Evolutionary conservation across 1,284 basidiomycete species (phyloP), one percentile per base, ranked within the genome.

Genomic region (Neolentinus lepideus): DNA sequence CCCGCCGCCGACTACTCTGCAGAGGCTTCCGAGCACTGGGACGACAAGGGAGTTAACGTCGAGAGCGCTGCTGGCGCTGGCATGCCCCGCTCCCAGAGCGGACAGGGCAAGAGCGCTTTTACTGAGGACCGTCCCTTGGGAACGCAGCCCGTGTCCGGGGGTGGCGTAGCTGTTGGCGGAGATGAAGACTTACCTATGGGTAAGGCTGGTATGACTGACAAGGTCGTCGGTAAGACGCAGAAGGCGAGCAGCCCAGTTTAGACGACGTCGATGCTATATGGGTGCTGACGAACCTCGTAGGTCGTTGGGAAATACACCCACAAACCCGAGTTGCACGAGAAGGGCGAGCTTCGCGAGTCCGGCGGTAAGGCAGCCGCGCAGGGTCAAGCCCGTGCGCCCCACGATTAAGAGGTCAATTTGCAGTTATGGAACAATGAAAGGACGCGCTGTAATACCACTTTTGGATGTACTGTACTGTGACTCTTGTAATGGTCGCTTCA

Each of bases 281-380:
- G 33, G 29, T n/a, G 19, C 47, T 57, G 45, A 57, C 22, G 11
- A 2, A 10, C 21, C 54, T 16, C 25, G 31, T 56, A 83, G 80
- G 69, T 81, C 38, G 62, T 75, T 26, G 80, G 81, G 12, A 83
- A 83, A 64, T 54, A 69, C 35, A 71, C 70, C 2, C 56, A 71
- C 33, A 81, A 83, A 12, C 64, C 74, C 0, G 78, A 77, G 12
- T 56, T 77, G 66, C 78, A 81, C 48, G 81, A 83, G 67, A 78
- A 69, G 62, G 81, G 82, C 12, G 77, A 79, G 62, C 64, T 83
- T 25, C 73, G 81, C 48, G 79, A 81, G 66, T 63, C 75, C 0
- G 78, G 75, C 2, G 81, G 81, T 1, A 81, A 78, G 63, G 70
- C 67, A 11, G 79, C 79, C 12, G 74, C 64, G 3, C 62, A 61